A percentile compares a stretch with the other conserved stretches of the same genome.
phyloP scores from a whole-genome alignment of 2,329 filamentous ascomycete species.

The Colletotrichum limetticola region DNA sequence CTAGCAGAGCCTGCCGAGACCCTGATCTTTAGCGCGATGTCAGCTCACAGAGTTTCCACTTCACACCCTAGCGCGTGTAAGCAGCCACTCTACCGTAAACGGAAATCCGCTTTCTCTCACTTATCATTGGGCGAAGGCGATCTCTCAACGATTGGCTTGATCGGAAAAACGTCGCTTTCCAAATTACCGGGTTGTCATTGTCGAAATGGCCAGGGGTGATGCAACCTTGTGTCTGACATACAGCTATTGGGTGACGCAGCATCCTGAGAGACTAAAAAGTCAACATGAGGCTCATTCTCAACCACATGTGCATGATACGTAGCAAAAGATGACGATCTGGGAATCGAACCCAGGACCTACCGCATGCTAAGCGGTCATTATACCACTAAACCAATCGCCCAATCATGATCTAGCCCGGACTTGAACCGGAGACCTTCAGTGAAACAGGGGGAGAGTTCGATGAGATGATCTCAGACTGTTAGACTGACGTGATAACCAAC shows the following conservation, averaged over 20 bases:
- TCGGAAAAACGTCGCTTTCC: not conserved
- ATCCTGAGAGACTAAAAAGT: not conserved
- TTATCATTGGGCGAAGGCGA: not conserved
- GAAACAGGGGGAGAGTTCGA: not conserved
- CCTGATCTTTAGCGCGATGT: not conserved
- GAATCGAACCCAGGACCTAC: constrained; percentile 29
- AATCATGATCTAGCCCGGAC: not conserved
- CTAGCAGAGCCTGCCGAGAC: not conserved
- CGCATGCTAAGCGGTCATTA: constrained; percentile 31
- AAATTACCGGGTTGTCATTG: not conserved
- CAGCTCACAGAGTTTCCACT: not conserved
- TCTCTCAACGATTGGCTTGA: not conserved
- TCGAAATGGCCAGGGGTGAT: not conserved
- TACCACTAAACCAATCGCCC: constrained; percentile 32
- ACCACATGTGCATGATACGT: accelerated
- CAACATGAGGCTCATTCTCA: not conserved
- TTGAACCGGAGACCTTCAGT: not conserved
- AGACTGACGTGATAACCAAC: constrained; percentile 62
- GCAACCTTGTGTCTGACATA: not conserved
- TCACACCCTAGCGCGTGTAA: not conserved
- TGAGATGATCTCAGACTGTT: constrained; percentile 41
- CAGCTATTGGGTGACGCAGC: not conserved
- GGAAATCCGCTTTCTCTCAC: not conserved
- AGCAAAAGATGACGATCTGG: constrained; percentile 2
- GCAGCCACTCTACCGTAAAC: not conserved